phyloP scores from a whole-genome alignment of 148 eudicot genomes.

The Rhododendron vialii region DNA sequence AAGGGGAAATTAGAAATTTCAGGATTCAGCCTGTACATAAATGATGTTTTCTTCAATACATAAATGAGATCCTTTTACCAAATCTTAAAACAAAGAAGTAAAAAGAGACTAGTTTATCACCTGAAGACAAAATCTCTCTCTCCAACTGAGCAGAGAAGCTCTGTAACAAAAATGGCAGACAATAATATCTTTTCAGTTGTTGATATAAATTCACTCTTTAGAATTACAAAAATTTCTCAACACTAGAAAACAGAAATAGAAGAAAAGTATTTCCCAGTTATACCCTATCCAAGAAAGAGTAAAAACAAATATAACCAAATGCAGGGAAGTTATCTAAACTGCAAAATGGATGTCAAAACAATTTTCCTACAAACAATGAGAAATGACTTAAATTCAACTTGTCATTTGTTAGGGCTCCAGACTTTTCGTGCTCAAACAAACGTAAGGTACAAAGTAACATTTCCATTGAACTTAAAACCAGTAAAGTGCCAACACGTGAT shows the following conservation, averaged over 20 bases:
- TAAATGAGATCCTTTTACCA: constrained; percentile 3
- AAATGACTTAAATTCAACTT: background rate
- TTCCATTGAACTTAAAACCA: background rate
- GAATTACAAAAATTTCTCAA: background rate
- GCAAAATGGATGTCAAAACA: background rate
- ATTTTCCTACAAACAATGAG: background rate
- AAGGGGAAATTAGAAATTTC: background rate
- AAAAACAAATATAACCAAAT: background rate
- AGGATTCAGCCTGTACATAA: background rate
- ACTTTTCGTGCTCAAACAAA: background rate
- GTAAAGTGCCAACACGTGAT: background rate
- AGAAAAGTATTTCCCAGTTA: background rate
- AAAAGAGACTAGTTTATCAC: constrained; percentile 30
- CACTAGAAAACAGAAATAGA: background rate
- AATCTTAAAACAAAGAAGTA: background rate
- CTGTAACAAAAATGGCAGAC: constrained; percentile 37
- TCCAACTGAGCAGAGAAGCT: constrained; percentile 88
- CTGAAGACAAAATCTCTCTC: constrained; percentile 78
- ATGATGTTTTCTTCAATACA: background rate
- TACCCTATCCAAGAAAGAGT: background rate
- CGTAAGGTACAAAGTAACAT: background rate
- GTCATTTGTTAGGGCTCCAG: background rate
- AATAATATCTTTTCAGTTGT: constrained; percentile 1
- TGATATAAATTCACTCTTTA: background rate
- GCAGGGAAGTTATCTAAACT: constrained; percentile 3